A percentile compares a stretch with the other conserved stretches of the same genome.
phyloP scores from a whole-genome alignment of 768 basidiomycete species.

The Tylopilus cervinicoccineus region DNA sequence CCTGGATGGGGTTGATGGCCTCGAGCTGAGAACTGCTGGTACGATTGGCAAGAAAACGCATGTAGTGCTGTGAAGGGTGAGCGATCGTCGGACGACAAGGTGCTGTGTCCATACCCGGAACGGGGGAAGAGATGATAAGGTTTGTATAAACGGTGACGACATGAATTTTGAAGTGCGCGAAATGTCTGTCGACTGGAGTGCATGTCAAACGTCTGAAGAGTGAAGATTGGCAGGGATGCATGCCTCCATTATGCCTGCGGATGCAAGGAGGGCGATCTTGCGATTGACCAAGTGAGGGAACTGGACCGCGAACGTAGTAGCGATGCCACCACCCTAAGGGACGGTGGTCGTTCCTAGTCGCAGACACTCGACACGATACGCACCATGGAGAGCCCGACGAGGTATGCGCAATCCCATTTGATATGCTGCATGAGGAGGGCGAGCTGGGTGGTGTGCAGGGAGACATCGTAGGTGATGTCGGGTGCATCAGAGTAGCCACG shows the following conservation, averaged over 20 bases:
- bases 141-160: constrained; percentile 72
- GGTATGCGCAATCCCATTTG: constrained; percentile 60
- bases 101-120: constrained; percentile 46
- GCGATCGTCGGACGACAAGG: neutral
- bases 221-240: constrained; percentile 1
- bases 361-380: neutral
- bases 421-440: constrained; percentile 79
- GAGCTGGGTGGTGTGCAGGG: constrained; percentile 71
- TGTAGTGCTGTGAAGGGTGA: constrained; percentile 39
- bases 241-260: constrained; percentile 68
- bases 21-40: constrained; percentile 20
- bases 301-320: constrained; percentile 63
- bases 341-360: constrained; percentile 10
- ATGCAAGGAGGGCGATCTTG: constrained; percentile 63
- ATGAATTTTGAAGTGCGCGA: constrained; percentile 75
- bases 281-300: constrained; percentile 70
- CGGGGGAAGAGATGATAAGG: constrained; percentile 56
- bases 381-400: constrained; percentile 79
- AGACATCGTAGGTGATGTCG: constrained; percentile 58
- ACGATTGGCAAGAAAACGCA: constrained; percentile 46
- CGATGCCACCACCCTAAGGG: constrained; percentile 65
- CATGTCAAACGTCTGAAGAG: neutral
- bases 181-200: constrained; percentile 53
- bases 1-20: constrained; percentile 36
- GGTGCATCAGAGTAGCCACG: constrained; percentile 84